Conservation (phyloP, 371 early-diverging fungal species). For the Fennellomyces sp. region DNA sequence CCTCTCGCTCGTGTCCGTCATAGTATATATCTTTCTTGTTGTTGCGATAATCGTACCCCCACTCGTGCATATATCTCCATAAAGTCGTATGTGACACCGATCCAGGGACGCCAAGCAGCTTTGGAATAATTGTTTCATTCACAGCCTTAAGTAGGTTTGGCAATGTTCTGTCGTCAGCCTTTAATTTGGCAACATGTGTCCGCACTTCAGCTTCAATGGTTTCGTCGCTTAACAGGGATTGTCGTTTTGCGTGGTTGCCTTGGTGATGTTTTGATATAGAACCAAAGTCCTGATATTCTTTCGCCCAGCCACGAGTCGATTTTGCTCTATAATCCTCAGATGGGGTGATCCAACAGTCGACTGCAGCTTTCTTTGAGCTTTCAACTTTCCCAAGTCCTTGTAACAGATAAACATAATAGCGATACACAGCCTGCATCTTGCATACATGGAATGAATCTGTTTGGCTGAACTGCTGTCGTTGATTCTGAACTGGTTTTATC, state of each 20-base stretch:
- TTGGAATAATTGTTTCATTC: too few relatives aligned
- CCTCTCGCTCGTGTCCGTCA: constrained; percentile 10
- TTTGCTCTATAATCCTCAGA: not conserved
- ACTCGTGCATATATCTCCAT: constrained; percentile 5
- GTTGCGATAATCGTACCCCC: constrained; percentile 12
- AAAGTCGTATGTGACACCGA: not conserved
- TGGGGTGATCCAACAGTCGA: not conserved
- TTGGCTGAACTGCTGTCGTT: too few relatives aligned
- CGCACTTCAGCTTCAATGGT: not conserved
- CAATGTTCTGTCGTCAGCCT: not conserved
- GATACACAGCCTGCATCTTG: constrained; percentile 3
- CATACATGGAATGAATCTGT: constrained; percentile 2
- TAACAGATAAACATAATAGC: not conserved
- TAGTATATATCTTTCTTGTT: constrained; percentile 8
- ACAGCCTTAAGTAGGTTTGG: not conserved
- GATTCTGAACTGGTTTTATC: too few relatives aligned
- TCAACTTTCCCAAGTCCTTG: not conserved
- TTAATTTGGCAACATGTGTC: not conserved
- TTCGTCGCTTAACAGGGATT: not conserved
- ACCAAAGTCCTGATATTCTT: not conserved
- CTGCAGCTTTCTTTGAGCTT: not conserved
- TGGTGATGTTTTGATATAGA: not conserved
- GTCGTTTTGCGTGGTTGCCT: not conserved
- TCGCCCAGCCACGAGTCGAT: not conserved
- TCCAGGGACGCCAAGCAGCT: not conserved